Conservation (phyloP, 352 stramenopile genomes). For the Globisporangium parvum region DNA sequence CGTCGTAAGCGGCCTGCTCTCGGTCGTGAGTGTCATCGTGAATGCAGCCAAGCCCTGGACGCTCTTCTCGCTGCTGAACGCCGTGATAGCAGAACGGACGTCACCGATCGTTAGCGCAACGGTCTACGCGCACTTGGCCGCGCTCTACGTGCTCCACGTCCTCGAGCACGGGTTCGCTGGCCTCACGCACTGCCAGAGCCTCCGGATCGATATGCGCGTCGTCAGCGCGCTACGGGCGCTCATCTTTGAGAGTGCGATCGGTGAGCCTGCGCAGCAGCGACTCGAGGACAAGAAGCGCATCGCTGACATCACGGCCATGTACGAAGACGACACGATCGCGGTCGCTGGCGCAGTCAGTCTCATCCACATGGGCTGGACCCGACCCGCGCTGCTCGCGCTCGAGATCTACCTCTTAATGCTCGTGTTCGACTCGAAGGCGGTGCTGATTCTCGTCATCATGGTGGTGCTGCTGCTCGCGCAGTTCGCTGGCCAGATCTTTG, state of each 20-base stretch:
- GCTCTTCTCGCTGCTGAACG: constrained; percentile 33
- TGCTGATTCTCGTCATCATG: constrained; percentile 24
- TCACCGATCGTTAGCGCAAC: constrained; percentile 18
- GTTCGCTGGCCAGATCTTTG: constrained; percentile 15
- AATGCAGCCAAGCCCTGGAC: constrained; percentile 32
- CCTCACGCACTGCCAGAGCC: constrained; percentile 25
- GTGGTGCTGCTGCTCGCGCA: constrained; percentile 15
- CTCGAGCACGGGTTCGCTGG: constrained; percentile 21
- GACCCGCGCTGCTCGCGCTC: constrained; percentile 21
- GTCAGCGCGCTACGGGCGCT: constrained; percentile 23
- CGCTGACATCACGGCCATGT: constrained; percentile 27
- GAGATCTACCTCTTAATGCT: constrained; percentile 33
- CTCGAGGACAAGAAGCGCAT: constrained; percentile 30
- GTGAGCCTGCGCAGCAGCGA: constrained; percentile 13
- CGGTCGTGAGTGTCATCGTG: constrained; percentile 30
- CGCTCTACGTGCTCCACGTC: constrained; percentile 24
- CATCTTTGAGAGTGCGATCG: constrained; percentile 33
- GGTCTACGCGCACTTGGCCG: constrained; percentile 17
- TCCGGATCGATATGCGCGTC: constrained; percentile 33
- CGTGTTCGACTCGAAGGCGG: constrained; percentile 27
- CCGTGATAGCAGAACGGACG: constrained; percentile 19
- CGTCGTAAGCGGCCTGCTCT: constrained; percentile 27
- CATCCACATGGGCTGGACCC: constrained; percentile 27
- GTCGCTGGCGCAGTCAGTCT: constrained; percentile 20
- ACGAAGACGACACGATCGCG: constrained; percentile 21